Base-by-base conservation (phyloP, 257 asterid species). In the Petunia secreta region DNA sequence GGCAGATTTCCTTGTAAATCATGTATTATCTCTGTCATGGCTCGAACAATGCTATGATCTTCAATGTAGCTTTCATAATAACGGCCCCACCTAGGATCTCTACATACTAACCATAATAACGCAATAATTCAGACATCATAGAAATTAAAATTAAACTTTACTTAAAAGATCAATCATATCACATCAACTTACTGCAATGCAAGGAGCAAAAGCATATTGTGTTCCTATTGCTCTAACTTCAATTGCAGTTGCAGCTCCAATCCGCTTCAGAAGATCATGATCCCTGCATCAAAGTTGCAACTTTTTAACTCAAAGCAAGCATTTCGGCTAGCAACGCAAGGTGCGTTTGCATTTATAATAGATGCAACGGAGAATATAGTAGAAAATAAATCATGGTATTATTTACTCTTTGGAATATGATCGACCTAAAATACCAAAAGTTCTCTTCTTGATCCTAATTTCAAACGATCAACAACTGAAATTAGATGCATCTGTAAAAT, bases 221-320 rank as follows among this genome's bases (percentile, higher is more conserved):
- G 85, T 81, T 63, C 90, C 90, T 1, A 88, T 87, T 43, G 88
- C 88, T 79, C 87, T 83, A 74, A 81, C 85, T 83, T 87, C 90
- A 55, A 66, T 85, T 39, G 88, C 90, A 7, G 90, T 87, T 68
- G 90, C 90, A 11, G 77, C 84, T 6, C 90, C 90, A 68, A 87
- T 85, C 77, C 77, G 84, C 58, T 80, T 87, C 57, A 87, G 62
- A 58, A 87, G 78, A 0, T 79, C 79, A 2, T 87, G 85, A 4
- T 87, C 90, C 52, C 90, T 87, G 75, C 25, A 57, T 16, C 15
- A 50, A 16, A 39, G n/a, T 59, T 16, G 7, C 73, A 7, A 59
- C 1, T 2, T 48, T 43, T 43, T 40, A 50, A 73, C 77, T 73
- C 62, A 73, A 48, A 7, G 44, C n/a, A 44, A 68, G 75, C 75